Base-by-base conservation (phyloP, 495 filamentous ascomycete genomes). In the Barbatosphaeria neglecta region DNA sequence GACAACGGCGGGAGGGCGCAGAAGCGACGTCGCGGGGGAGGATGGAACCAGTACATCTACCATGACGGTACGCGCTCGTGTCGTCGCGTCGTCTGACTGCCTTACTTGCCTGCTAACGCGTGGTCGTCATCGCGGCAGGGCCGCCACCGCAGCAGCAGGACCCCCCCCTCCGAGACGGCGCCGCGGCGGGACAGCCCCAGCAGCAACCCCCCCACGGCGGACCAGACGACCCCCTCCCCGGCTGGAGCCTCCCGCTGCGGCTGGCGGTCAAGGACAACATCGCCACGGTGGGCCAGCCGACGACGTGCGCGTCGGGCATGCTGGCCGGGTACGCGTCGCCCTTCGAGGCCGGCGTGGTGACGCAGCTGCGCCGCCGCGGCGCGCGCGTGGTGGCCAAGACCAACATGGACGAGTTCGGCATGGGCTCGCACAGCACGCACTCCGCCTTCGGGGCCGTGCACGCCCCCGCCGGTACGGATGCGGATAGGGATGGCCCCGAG, bases 331-430 rank as follows among this genome's bases (percentile, higher is more conserved):
- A 84, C 64, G 60, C 54, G 39, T 86, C 80, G 49, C 93, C 93
- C 18, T 92, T 84, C 63, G 77, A 87, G 59, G 89, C 92, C 7
- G 90, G 86, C 3, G 87, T 95, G 27, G 78, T 95, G 11, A 55
- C 48, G 10, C 70, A 74, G 46, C 72, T 95, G 39, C 73, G 77
- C 51, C 56, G 69, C 42, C 72, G 78, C 18, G 87, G 86, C 33
- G 82, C 80, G 5, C 60, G 73, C 17, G 59, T 94, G 4, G 70
- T 77, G 15, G 84, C 83, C 7, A 96, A 95, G 61, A 88, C 88
- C 0, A 95, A 94, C 62, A 72, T 98, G 54, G 92, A 98, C 70
- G 92, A 97, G 59, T 98, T 97, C 65, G 92, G 92, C 18, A 98
- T 98, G 92, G 92, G 92, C 31, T 93, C 88, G 10, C 85, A 97